phyloP scores from a whole-genome alignment of 768 basidiomycete genomes.

The Phaeolepiota aurea region DNA sequence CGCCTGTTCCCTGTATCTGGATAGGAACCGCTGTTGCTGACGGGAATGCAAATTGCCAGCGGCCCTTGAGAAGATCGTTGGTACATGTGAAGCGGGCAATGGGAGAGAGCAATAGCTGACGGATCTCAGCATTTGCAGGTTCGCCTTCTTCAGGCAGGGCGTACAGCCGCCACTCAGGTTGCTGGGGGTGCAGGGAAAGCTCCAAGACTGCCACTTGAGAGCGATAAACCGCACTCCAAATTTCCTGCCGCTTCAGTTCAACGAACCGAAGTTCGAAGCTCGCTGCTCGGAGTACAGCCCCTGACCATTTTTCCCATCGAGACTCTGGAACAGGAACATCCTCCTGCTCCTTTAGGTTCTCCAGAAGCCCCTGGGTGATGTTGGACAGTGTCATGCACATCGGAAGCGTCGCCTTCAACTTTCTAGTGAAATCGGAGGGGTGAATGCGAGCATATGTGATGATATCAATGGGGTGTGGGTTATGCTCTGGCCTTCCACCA shows the following conservation, averaged over 20 bases:
- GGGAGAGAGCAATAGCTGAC: conserved; percentile 63
- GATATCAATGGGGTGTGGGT: conserved; percentile 48
- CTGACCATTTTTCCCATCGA: conserved; percentile 64
- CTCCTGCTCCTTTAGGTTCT: conserved; percentile 33
- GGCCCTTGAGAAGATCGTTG: conserved; percentile 52
- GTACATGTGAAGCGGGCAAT: conserved; percentile 65
- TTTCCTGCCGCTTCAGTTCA: conserved; percentile 79
- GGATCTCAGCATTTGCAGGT: conserved; percentile 74
- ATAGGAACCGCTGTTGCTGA: conserved; percentile 43
- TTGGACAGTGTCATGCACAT: conserved; percentile 68
- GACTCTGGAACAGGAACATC: conserved; percentile 36
- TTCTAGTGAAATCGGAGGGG: conserved; percentile 67
- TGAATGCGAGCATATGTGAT: conserved; percentile 47
- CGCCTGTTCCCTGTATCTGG: conserved; percentile 55
- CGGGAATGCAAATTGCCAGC: conserved; percentile 80
- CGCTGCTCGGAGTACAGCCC: conserved; percentile 53
- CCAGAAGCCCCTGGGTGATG: conserved; percentile 43
- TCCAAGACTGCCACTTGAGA: conserved; percentile 66
- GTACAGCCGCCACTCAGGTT: conserved; percentile 83
- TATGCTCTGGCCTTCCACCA: conserved; percentile 88
- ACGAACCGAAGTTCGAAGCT: conserved; percentile 71
- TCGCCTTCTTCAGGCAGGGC: conserved; percentile 58
- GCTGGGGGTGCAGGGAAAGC: conserved; percentile 65
- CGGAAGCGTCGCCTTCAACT: conserved; percentile 73
- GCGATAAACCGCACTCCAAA: conserved; percentile 78